phyloP scores from a whole-genome alignment of 1,284 basidiomycete genomes.

The Tranzscheliella williamsii region DNA sequence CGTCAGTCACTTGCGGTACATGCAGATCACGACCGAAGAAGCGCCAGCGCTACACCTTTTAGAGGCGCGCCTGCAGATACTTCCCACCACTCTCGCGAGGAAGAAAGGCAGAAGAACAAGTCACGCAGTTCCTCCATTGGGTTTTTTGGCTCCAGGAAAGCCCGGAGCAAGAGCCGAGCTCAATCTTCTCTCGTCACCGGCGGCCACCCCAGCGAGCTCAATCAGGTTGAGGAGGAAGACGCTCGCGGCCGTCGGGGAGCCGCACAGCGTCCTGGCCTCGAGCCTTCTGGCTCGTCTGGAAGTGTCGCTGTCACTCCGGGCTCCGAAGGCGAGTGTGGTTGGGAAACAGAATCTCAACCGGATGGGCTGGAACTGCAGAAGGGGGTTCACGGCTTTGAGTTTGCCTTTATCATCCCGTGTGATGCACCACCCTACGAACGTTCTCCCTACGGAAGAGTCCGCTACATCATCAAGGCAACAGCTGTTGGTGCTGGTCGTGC shows the following conservation, averaged over 20 bases:
- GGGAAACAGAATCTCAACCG: conserved; percentile 24
- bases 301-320: conserved; percentile 19
- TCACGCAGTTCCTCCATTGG: conserved; percentile 31
- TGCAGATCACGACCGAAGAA: conserved; percentile 11
- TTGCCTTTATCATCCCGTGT: conserved; percentile 58
- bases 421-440: conserved; percentile 58
- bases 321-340: conserved; percentile 15
- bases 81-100: conserved; percentile 7
- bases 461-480: conserved; percentile 59
- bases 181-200: conserved; percentile 4
- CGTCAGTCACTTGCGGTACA: conserved; percentile 22
- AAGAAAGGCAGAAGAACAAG: conserved; percentile 27
- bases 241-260: conserved; percentile 21
- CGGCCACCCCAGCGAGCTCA: conserved; percentile 19
- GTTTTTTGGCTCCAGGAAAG: conserved; percentile 34
- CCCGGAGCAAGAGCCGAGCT: conserved; percentile 31
- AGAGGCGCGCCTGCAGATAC: conserved; percentile 2
- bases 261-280: conserved; percentile 8
- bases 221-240: conserved; percentile 34
- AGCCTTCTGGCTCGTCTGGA: conserved; percentile 9
- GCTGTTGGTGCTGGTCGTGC: conserved; percentile 57
- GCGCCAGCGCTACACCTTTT: conserved; percentile 19
- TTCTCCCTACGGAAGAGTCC: conserved; percentile 53
- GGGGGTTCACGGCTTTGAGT: conserved; percentile 61
- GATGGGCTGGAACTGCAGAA: conserved; percentile 54